A percentile compares a stretch with the other conserved stretches of the same genome.
Conservation (phyloP, 2,329 filamentous ascomycete species). For the Curvularia hawaiiensis region DNA sequence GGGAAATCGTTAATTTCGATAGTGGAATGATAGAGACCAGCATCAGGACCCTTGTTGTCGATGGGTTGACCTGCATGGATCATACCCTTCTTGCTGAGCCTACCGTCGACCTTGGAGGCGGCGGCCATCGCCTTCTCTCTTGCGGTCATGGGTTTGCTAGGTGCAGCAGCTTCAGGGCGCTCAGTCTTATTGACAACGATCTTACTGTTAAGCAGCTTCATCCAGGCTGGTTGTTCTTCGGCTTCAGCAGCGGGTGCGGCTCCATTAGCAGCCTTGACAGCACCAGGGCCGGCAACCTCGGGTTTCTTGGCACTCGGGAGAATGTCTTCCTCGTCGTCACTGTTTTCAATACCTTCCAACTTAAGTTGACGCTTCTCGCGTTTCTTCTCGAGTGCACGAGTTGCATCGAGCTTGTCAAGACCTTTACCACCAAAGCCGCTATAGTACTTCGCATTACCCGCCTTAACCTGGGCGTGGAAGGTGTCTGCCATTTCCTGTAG, state of each 20-base stretch:
- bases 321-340: constrained; percentile 76
- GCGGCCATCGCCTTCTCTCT: constrained; percentile 89
- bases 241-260: constrained; percentile 20
- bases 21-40: constrained; percentile 94
- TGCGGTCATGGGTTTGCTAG: constrained; percentile 62
- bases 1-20: constrained; percentile 99
- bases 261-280: constrained; percentile 37
- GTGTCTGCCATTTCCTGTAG: constrained; percentile 65
- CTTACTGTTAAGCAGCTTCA: constrained; percentile 63
- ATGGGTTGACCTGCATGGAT: constrained; percentile 92
- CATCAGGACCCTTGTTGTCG: constrained; percentile 98
- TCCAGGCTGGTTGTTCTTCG: constrained; percentile 35
- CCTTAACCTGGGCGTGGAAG: constrained; percentile 89
- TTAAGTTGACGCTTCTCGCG: constrained; percentile 79
- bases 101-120: constrained; percentile 87
- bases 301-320: constrained; percentile 65
- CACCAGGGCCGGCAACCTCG: constrained; percentile 39
- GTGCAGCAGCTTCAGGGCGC: constrained; percentile 51
- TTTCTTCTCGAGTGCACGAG: constrained; percentile 83
- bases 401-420: constrained; percentile 86
- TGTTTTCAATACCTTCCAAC: constrained; percentile 85
- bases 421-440: constrained; percentile 95
- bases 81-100: constrained; percentile 86
- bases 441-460: constrained; percentile 83
- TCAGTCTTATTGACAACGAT: constrained; percentile 76